Conservation (phyloP, 768 basidiomycete species). For the Neoboletus brunneissimus region DNA sequence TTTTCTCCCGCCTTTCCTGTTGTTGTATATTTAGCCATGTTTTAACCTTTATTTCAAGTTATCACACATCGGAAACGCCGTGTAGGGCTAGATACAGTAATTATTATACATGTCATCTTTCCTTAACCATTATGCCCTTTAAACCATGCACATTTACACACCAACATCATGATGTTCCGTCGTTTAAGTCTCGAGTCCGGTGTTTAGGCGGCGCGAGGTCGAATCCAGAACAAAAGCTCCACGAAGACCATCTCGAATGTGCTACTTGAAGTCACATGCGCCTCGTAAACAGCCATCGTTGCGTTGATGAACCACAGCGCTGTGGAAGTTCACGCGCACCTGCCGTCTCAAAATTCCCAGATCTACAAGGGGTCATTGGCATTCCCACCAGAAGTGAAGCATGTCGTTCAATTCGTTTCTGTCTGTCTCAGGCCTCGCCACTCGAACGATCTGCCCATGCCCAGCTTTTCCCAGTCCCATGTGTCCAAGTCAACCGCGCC, state of each 20-base stretch:
- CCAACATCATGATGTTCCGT: neutral
- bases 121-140: neutral
- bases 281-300: neutral
- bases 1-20: neutral
- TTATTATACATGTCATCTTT: neutral
- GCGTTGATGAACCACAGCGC: neutral
- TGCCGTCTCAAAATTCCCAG: no score
- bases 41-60: conserved; percentile 6
- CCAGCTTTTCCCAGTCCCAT: neutral
- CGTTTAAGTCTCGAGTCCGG: no score
- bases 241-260: neutral
- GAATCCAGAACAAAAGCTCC: no score
- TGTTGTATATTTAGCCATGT: conserved; percentile 8
- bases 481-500: neutral
- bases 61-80: neutral
- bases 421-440: neutral
- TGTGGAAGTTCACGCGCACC: neutral
- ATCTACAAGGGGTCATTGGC: no score
- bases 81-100: neutral
- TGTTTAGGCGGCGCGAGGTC: no score
- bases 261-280: no score
- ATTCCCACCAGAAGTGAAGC: no score
- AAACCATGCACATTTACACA: neutral
- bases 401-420: no score
- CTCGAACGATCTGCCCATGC: neutral